Conservation (phyloP, 768 basidiomycete species). For the Mycena albidolilacea region DNA sequence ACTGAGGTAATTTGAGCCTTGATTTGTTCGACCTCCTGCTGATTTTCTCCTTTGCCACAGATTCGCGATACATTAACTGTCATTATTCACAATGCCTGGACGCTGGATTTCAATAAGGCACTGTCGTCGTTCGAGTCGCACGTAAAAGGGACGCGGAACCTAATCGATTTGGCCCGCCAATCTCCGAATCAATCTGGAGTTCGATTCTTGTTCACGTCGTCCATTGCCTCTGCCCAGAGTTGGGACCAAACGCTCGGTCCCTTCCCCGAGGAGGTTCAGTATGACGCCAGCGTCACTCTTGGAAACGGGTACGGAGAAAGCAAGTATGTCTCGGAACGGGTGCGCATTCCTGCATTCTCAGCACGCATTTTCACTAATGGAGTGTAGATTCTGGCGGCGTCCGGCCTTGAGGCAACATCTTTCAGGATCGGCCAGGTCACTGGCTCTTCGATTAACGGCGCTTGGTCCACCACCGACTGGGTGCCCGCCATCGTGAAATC, state of each 20-base stretch:
- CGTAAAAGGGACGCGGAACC: slow-evolving; percentile 57
- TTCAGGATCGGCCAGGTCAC: slow-evolving; percentile 44
- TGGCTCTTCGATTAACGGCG: slow-evolving; percentile 45
- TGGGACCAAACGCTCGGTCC: slow-evolving; percentile 47
- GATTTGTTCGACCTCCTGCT: slow-evolving; percentile 6
- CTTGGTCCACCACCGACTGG: slow-evolving; percentile 52
- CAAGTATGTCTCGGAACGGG: slow-evolving; percentile 54
- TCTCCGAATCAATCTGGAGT: slow-evolving; percentile 36
- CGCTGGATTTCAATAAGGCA: slow-evolving; percentile 62
- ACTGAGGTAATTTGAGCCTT: slow-evolving; percentile 38
- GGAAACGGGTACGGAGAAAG: slow-evolving; percentile 54
- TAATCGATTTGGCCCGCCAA: slow-evolving; percentile 54
- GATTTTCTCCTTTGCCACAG: slow-evolving; percentile 28
- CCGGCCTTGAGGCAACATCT: slow-evolving; percentile 49
- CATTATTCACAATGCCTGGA: slow-evolving; percentile 63
- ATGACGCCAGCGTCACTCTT: slow-evolving; percentile 44
- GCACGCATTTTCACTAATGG: slow-evolving; percentile 35
- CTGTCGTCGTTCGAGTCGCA: slow-evolving; percentile 62
- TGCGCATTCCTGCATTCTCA: slow-evolving; percentile 34
- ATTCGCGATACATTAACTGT: slow-evolving; percentile 45
- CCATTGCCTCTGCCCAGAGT: slow-evolving; percentile 47
- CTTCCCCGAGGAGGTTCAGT: slow-evolving; percentile 53
- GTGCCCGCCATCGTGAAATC: slow-evolving; percentile 47
- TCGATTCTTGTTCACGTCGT: slow-evolving; percentile 55
- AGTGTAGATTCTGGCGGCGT: slow-evolving; percentile 49